Conservation (phyloP, 495 filamentous ascomycete genomes). For the Penicillium taxi region DNA sequence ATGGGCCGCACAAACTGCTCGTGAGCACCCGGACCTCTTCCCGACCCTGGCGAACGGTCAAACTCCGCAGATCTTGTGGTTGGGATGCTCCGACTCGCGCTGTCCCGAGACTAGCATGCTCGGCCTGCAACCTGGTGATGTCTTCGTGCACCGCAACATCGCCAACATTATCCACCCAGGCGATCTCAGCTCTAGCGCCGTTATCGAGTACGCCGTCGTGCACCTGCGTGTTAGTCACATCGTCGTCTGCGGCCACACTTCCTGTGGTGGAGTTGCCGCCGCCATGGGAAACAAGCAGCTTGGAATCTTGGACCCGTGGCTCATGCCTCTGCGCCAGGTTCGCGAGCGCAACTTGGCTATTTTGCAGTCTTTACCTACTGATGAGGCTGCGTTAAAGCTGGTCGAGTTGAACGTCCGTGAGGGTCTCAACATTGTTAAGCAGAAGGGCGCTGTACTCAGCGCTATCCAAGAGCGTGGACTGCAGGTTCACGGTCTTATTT, state of each 20-base stretch:
- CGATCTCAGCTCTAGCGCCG: conserved; percentile 66
- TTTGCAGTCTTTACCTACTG: conserved; percentile 43
- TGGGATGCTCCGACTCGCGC: conserved; percentile 86
- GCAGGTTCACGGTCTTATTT: conserved; percentile 64
- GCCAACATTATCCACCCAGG: conserved; percentile 75
- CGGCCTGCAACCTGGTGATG: conserved; percentile 73
- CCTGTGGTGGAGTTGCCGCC: conserved; percentile 69
- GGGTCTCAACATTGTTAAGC: conserved; percentile 56
- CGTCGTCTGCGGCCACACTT: conserved; percentile 76
- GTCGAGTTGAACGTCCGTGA: conserved; percentile 63
- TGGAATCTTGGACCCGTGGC: conserved; percentile 77
- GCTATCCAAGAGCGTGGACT: conserved; percentile 63
- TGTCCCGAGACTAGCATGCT: conserved; percentile 82
- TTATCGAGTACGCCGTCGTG: conserved; percentile 76
- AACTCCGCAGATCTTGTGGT: conserved; percentile 73
- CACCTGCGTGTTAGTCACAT: conserved; percentile 73
- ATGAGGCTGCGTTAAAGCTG: conserved; percentile 44
- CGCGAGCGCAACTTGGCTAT: conserved; percentile 40
- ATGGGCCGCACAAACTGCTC: conserved; percentile 58
- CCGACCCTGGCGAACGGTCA: conserved; percentile 60
- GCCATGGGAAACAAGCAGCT: conserved; percentile 59
- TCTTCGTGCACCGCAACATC: conserved; percentile 93
- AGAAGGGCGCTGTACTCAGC: conserved; percentile 51
- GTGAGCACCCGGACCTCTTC: conserved; percentile 66
- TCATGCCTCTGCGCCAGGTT: conserved; percentile 61